Conservation (phyloP, 306 rosid species). For the apple (Malus domestica) region DNA sequence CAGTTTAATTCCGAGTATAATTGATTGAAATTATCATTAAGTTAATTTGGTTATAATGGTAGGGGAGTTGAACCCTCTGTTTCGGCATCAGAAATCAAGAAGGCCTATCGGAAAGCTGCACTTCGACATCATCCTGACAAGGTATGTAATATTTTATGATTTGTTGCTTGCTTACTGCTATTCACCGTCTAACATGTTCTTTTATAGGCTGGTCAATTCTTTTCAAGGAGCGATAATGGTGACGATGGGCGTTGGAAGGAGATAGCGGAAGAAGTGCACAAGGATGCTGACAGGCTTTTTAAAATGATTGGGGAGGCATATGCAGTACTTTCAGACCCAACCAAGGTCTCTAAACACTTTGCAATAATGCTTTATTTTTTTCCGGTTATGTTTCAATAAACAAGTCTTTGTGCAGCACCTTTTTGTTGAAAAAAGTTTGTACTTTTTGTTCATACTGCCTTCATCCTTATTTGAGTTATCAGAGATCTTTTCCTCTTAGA, state of each 20-base stretch:
- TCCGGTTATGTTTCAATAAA: background rate
- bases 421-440: background rate
- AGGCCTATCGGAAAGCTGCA: constrained; percentile 98
- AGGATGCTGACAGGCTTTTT: constrained; percentile 92
- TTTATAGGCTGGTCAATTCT: constrained; percentile 76
- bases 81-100: constrained; percentile 79
- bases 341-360: constrained; percentile 41
- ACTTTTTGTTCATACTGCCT: background rate
- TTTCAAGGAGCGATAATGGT: constrained; percentile 67
- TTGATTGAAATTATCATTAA: constrained; percentile 8
- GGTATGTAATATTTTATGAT: constrained; percentile 27
- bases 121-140: constrained; percentile 42
- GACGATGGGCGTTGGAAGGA: constrained; percentile 75
- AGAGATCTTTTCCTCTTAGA: background rate
- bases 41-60: constrained; percentile 32
- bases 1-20: background rate
- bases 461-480: background rate
- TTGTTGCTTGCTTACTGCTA: background rate
- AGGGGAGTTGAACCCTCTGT: constrained; percentile 88
- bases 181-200: constrained; percentile 15
- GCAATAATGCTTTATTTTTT: background rate
- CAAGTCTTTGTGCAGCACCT: background rate
- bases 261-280: constrained; percentile 70
- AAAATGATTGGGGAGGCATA: constrained; percentile 97
- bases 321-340: constrained; percentile 77